Percentiles rank a stretch among this genome's conserved stretches.
These are phyloP conservation scores for Botrytis paeoniae DNA, from an alignment of 2,329 filamentous ascomycete genomes.

Conservation along the genomic window DNA sequence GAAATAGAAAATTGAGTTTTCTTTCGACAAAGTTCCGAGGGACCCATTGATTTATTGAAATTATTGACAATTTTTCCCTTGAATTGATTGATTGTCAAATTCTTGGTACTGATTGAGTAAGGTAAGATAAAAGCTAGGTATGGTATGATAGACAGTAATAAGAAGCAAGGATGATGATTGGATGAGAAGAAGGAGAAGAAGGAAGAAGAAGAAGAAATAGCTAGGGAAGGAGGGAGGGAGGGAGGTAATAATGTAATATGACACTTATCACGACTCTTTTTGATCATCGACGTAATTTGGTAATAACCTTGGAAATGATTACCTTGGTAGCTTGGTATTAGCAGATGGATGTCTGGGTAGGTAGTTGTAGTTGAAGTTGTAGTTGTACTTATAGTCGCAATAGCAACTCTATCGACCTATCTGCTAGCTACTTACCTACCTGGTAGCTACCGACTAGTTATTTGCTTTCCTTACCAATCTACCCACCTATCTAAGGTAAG, in stretches of 20 bases:
- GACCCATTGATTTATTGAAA: not conserved
- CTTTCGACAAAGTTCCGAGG: not conserved
- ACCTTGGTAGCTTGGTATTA: not conserved
- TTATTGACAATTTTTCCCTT: not conserved
- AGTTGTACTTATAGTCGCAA: no score
- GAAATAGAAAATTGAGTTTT: not conserved
- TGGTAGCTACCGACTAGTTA: no score
- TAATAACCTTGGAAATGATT: not conserved
- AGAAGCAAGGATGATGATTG: not conserved
- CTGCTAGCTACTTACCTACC: no score
- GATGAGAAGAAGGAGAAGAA: not conserved
- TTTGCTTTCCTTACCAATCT: not conserved
- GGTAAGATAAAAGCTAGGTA: not conserved
- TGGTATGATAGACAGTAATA: not conserved
- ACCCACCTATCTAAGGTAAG: not conserved
- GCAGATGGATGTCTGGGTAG: not conserved
- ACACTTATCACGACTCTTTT: not conserved
- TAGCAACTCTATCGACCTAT: no score
- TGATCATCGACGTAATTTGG: not conserved
- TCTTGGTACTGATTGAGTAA: not conserved
- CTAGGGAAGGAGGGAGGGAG: not conserved
- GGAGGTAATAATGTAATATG: not conserved
- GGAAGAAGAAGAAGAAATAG: no score
- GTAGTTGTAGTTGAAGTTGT: no score
- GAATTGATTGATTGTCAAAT: not conserved